Evolutionary conservation across 2,329 filamentous ascomycete species (phyloP).

Genomic region (Hawksworthiomyces lignivorus): DNA sequence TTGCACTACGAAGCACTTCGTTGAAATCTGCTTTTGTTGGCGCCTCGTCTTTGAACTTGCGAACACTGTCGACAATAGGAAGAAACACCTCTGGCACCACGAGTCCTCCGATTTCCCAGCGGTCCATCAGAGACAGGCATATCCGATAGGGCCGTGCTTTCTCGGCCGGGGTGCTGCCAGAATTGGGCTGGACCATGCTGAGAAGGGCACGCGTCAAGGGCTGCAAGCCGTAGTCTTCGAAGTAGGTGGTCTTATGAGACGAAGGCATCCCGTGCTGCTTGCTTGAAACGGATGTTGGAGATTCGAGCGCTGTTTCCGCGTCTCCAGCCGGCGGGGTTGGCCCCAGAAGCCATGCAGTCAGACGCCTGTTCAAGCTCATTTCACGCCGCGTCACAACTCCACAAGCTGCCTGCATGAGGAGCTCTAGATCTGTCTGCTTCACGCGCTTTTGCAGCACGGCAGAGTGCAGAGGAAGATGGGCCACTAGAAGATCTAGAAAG

Average conservation of each 20-base stretch:
- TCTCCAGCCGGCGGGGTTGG: slow-evolving; percentile 46
- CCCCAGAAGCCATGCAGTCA: slow-evolving; percentile 96
- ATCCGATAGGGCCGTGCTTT: slow-evolving; percentile 81
- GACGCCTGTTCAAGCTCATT: slow-evolving; percentile 88
- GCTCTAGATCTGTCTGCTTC: slow-evolving; percentile 67
- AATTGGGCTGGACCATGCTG: slow-evolving; percentile 59
- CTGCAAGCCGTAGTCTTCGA: slow-evolving; percentile 69
- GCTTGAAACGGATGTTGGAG: slow-evolving; percentile 30
- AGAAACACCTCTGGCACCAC: slow-evolving; percentile 86
- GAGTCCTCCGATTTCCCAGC: slow-evolving; percentile 91
- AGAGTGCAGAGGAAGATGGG: slow-evolving; percentile 79
- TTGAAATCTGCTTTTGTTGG: slow-evolving; percentile 62
- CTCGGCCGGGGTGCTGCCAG: slow-evolving; percentile 45
- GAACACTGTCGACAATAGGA: slow-evolving; percentile 73
- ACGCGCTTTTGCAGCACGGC: slow-evolving; percentile 69
- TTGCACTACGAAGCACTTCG: slow-evolving; percentile 87
- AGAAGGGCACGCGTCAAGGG: slow-evolving; percentile 68
- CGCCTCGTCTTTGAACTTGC: slow-evolving; percentile 60
- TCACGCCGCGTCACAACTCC: slow-evolving; percentile 83
- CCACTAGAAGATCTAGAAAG: slow-evolving; percentile 86
- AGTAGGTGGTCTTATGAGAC: slow-evolving; percentile 66
- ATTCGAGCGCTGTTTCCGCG: slow-evolving; percentile 29
- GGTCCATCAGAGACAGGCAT: slow-evolving; percentile 92
- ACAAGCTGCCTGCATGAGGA: slow-evolving; percentile 74
- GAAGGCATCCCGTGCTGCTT: slow-evolving; percentile 35